phyloP scores from a whole-genome alignment of 768 basidiomycete genomes.

The Calocybe indica region DNA sequence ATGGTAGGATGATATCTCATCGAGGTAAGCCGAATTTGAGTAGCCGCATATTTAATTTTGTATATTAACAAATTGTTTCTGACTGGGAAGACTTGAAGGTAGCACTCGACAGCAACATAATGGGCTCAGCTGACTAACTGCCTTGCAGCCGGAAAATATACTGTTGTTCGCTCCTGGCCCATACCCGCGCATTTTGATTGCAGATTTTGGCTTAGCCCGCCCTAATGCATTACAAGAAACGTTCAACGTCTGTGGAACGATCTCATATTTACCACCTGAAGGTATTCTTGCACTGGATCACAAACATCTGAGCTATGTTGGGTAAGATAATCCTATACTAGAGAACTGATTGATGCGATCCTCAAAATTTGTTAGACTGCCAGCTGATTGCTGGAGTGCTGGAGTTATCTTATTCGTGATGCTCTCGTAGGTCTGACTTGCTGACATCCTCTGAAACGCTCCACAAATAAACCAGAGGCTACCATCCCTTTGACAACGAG shows the following conservation, averaged over 20 bases:
- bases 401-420: slow-evolving; percentile 80
- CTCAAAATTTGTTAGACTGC: slow-evolving; percentile 47
- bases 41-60: not conserved
- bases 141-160: slow-evolving; percentile 73
- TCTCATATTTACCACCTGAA: slow-evolving; percentile 82
- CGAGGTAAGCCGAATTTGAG: slow-evolving; percentile 43
- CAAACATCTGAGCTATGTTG: slow-evolving; percentile 62
- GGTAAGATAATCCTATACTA: slow-evolving; percentile 22
- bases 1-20: slow-evolving; percentile 70
- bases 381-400: slow-evolving; percentile 88
- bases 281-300: slow-evolving; percentile 76
- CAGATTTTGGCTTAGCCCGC: slow-evolving; percentile 83
- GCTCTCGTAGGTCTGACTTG: slow-evolving; percentile 57
- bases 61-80: not conserved
- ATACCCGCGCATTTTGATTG: slow-evolving; percentile 79
- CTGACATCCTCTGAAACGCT: not conserved
- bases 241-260: slow-evolving; percentile 82
- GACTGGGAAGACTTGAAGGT: slow-evolving; percentile 15
- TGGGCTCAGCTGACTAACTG: not conserved
- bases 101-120: not conserved
- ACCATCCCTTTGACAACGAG: slow-evolving; percentile 65
- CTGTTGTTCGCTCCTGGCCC: slow-evolving; percentile 73
- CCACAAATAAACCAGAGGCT: slow-evolving; percentile 39
- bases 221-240: slow-evolving; percentile 77
- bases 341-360: not conserved